phyloP scores from a whole-genome alignment of 2,329 filamentous ascomycete genomes.

The Coleophoma eucalyptorum region DNA sequence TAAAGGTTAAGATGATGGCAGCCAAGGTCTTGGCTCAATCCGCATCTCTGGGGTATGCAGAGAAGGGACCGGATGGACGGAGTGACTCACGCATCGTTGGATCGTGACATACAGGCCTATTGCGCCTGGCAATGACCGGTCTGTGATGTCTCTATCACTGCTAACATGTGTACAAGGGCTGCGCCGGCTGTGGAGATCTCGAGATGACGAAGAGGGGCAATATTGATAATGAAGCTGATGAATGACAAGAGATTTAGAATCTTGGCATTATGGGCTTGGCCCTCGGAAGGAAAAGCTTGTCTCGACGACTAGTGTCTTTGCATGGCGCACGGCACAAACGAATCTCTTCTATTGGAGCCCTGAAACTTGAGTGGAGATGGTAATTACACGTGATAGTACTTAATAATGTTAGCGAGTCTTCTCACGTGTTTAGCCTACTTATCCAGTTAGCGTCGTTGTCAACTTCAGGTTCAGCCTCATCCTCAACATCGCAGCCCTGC shows the following conservation, averaged over 20 bases:
- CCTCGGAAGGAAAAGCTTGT: background rate
- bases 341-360: too few species aligned
- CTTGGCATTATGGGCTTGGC: background rate
- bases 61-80: background rate
- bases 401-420: too few species aligned
- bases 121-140: background rate
- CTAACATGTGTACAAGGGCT: background rate
- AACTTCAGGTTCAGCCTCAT: too few species aligned
- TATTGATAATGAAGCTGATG: background rate
- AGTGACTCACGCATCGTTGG: background rate
- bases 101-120: slow-evolving; percentile 1
- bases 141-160: too few species aligned
- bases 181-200: too few species aligned
- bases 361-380: too few species aligned
- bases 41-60: background rate
- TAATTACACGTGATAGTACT: too few species aligned
- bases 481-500: too few species aligned
- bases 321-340: too few species aligned
- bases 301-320: background rate
- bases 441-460: too few species aligned
- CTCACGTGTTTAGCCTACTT: too few species aligned
- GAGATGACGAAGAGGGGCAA: background rate
- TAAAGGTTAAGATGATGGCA: background rate
- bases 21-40: background rate
- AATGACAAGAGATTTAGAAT: background rate